These are phyloP conservation scores for Domatiomyces catenatus DNA, from an alignment of 2,329 filamentous ascomycete species.

Conservation along the genomic window DNA sequence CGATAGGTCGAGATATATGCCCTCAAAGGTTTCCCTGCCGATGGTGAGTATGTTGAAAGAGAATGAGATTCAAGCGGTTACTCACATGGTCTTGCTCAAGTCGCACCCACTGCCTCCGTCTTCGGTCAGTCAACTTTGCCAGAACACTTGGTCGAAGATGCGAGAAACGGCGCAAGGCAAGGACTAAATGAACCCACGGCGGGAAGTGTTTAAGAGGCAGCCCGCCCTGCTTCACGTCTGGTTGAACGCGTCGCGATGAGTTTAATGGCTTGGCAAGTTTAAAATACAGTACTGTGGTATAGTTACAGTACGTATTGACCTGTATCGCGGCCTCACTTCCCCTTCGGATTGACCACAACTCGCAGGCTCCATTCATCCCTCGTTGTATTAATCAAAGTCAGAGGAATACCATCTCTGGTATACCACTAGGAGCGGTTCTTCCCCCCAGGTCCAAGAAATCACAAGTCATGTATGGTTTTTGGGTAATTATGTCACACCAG, in stretches of 20 bases:
- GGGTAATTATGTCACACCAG: not conserved
- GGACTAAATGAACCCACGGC: not conserved
- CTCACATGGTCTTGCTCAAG: not conserved
- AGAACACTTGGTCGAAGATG: not conserved
- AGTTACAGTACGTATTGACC: too few relatives aligned
- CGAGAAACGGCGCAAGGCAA: not conserved
- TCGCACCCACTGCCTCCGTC: not conserved
- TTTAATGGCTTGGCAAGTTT: too few relatives aligned
- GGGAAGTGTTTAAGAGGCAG: not conserved
- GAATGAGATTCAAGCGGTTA: not conserved
- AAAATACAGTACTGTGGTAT: too few relatives aligned
- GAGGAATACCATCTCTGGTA: too few relatives aligned
- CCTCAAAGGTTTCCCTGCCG: constrained; percentile 78
- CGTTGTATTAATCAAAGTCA: too few relatives aligned
- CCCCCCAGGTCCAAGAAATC: not conserved
- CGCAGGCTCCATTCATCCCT: too few relatives aligned
- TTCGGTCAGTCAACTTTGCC: not conserved
- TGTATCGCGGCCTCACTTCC: too few relatives aligned
- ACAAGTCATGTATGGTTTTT: not conserved
- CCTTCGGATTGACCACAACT: too few relatives aligned
- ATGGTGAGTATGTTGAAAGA: constrained; percentile 1
- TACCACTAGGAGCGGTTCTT: too few relatives aligned
- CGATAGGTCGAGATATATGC: constrained; percentile 90
- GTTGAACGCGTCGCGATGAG: too few relatives aligned
- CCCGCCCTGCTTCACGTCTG: too few relatives aligned